These are phyloP conservation scores for Vinca minor DNA, from an alignment of 257 asterid genomes.

Conservation along the genomic window DNA sequence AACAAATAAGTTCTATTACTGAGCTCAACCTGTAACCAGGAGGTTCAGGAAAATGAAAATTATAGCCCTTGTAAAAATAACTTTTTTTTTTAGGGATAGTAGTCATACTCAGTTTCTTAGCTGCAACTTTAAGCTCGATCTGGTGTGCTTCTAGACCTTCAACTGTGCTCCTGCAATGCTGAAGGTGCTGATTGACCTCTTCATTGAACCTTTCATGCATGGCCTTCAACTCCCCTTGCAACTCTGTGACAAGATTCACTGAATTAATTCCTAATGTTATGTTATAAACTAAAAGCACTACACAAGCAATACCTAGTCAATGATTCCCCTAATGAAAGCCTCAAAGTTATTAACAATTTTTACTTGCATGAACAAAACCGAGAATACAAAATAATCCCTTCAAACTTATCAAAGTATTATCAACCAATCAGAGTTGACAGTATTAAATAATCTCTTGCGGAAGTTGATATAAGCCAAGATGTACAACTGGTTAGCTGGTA, in stretches of 20 bases:
- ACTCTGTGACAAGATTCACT: slow-evolving; percentile 40
- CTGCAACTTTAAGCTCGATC: slow-evolving; percentile 49
- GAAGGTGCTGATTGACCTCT: slow-evolving; percentile 59
- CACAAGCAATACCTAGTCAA: slow-evolving; percentile 9
- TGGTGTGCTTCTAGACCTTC: slow-evolving; percentile 73
- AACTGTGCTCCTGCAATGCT: slow-evolving; percentile 41
- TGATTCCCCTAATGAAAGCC: not conserved
- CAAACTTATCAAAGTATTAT: not conserved
- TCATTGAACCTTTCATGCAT: slow-evolving; percentile 59
- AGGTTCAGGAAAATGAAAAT: not conserved
- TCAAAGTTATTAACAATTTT: not conserved
- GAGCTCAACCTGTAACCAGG: not conserved
- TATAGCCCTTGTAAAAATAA: not conserved
- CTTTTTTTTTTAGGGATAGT: not conserved
- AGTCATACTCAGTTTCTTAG: slow-evolving; percentile 64
- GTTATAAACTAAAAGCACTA: not conserved
- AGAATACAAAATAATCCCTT: not conserved
- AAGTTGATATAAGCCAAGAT: not conserved
- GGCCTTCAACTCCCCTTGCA: slow-evolving; percentile 55
- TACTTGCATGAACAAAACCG: not conserved
- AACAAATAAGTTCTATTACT: not conserved
- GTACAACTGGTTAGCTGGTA: not conserved
- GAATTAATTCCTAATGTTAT: slow-evolving; percentile 19
- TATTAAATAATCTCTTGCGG: too few relatives aligned
- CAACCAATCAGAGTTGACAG: not conserved